Percentiles rank a stretch among this genome's conserved stretches.
Conservation (phyloP, 176 grass and related monocot species). For the Raddia guianensis region DNA sequence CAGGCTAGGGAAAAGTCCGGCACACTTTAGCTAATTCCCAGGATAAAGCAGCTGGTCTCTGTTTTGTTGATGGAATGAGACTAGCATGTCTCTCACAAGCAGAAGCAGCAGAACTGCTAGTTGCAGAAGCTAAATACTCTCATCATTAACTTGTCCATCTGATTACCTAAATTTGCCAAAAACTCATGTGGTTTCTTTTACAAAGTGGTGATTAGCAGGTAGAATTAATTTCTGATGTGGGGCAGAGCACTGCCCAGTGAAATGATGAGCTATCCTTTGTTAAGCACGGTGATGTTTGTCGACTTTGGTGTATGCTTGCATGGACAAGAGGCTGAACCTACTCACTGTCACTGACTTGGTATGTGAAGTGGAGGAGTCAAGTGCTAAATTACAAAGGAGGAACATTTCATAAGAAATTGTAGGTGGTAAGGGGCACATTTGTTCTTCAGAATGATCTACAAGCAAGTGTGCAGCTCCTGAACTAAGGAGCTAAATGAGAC, state of each 20-base stretch:
- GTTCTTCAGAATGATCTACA: slow-evolving; percentile 13
- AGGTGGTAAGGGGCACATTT: slow-evolving; percentile 12
- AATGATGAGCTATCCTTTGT: background rate
- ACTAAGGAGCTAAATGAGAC: background rate
- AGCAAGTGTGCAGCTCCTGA: background rate
- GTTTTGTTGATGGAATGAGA: background rate
- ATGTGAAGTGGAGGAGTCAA: too few relatives aligned
- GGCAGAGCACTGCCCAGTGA: background rate
- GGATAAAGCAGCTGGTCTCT: slow-evolving; percentile 29
- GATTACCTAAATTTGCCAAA: background rate
- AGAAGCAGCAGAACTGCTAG: background rate
- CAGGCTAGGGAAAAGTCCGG: background rate
- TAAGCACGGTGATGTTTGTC: background rate
- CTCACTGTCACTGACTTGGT: background rate
- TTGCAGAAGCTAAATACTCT: background rate
- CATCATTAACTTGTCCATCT: background rate
- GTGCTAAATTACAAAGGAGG: too few relatives aligned
- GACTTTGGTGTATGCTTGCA: background rate
- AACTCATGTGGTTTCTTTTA: background rate
- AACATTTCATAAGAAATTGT: too few relatives aligned
- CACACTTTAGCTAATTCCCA: slow-evolving; percentile 38
- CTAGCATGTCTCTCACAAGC: background rate
- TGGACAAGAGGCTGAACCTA: slow-evolving; percentile 4
- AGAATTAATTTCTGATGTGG: background rate
- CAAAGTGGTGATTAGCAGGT: background rate